Evolutionary conservation across 345 rosid genomes (phyloP).

Genomic region (Pugionium cornutum): DNA sequence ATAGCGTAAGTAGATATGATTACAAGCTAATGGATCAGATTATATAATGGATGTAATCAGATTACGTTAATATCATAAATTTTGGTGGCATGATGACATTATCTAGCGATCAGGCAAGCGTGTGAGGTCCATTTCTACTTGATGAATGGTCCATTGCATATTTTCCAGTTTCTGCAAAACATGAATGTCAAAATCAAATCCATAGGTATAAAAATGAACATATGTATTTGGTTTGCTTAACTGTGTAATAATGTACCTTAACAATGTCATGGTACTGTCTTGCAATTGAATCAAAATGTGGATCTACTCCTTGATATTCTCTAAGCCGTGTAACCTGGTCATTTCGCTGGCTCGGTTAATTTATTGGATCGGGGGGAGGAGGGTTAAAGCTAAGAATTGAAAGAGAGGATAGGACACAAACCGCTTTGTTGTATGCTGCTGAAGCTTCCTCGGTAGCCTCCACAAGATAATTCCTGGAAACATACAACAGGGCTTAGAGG

Average conservation of each 20-base stretch:
- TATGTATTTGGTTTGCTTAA: too few relatives aligned
- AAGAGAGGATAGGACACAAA: conserved; percentile 43
- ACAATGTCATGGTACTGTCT: conserved; percentile 95
- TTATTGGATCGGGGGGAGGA: background rate
- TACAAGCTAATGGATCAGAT: background rate
- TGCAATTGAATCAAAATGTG: conserved; percentile 86
- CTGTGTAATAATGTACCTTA: conserved; percentile 53
- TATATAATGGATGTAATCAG: background rate
- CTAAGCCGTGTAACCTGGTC: conserved; percentile 85
- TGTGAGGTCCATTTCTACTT: conserved; percentile 91
- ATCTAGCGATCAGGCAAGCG: conserved; percentile 64
- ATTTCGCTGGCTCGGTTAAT: conserved; percentile 2
- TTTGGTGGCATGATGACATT: conserved; percentile 1
- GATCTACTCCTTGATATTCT: conserved; percentile 99
- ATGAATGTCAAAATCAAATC: conserved; percentile 11
- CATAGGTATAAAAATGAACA: background rate
- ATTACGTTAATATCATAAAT: conserved; percentile 6
- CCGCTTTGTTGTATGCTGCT: conserved; percentile 94
- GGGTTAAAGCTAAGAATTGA: conserved; percentile 7
- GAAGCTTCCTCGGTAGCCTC: conserved; percentile 98
- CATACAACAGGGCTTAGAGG: background rate
- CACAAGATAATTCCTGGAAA: conserved; percentile 73
- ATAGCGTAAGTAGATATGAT: conserved; percentile 15
- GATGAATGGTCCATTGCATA: conserved; percentile 95
- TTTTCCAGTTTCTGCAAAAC: conserved; percentile 77